Evolutionary conservation across 73 alveolate genomes (phyloP), one percentile per base, ranked within the genome.

Genomic region (Symbiodinium natans): DNA sequence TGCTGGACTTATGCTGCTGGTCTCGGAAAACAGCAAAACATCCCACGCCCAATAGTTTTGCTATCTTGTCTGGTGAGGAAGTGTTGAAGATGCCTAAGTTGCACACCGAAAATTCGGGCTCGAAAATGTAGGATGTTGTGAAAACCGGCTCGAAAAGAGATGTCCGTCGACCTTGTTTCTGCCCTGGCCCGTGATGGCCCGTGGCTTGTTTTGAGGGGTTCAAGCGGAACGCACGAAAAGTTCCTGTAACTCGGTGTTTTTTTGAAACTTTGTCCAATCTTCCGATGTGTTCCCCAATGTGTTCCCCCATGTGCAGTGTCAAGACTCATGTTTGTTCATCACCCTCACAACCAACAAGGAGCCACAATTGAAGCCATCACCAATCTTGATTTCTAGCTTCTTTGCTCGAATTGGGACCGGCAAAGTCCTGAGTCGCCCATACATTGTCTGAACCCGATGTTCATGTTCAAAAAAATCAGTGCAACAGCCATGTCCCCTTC

Each of bases 401-500:
- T 43, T 41, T 21, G 75, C 92, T 1, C 41, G 71, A 41, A 83
- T 74, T 21, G 75, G 92, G 46, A 83, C 48, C 0, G 92, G 92
- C 73, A n/a, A 83, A 42, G 39, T 83, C 92, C 75, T 83, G 92
- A 25, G 92, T 83, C 23, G 92, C 92, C 92, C 92, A 83, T 27
- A 83, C 92, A 27, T n/a, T n/a, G 25, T 41, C 3, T 17, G n/a
- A n/a, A 27, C 29, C 92, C 71, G 25, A 39, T 15, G 23, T 48
- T 40, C 33, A 83, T 25, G 41, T 19, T 4, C 38, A n/a, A 41
- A 42, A 73, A 74, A 7, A 83, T 25, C 27, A 83, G 73, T 27
- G 46, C 75, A 29, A 27, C 75, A 1, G 73, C 92, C 39, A 33
- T 83, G 73, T 83, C 92, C 71, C 92, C 6, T 38, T 42, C 92